These are phyloP conservation scores for Rhodosporidiobolus odoratus DNA, from an alignment of 768 basidiomycete species.

Conservation along the genomic window DNA sequence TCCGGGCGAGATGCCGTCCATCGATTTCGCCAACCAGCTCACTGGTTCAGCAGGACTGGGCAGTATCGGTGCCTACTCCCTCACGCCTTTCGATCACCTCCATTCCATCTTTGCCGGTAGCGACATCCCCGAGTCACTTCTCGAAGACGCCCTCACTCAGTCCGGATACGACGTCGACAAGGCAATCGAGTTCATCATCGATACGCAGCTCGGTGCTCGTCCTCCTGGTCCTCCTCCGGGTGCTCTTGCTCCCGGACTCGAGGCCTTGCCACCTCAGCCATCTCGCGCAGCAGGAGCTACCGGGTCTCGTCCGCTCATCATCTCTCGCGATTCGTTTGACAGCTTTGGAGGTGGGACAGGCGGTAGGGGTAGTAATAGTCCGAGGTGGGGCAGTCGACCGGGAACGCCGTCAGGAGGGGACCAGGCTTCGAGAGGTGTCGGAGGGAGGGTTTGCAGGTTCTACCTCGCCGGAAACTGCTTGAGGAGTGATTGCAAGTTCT, in stretches of 20 bases:
- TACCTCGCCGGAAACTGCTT: conserved; percentile 95
- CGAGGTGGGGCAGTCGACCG: conserved; percentile 38
- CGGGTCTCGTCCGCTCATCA: conserved; percentile 39
- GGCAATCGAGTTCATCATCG: conserved; percentile 90
- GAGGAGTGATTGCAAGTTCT: conserved; percentile 89
- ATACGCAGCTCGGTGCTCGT: conserved; percentile 52
- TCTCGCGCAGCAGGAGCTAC: conserved; percentile 12
- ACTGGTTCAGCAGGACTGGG: conserved; percentile 11
- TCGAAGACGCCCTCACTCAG: conserved; percentile 82
- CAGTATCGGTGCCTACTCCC: conserved; percentile 46
- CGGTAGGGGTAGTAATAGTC: conserved; percentile 19
- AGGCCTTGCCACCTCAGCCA: conserved; percentile 52
- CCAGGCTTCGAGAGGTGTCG: conserved; percentile 44
- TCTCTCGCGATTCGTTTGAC: conserved; percentile 42
- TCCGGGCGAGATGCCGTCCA: conserved; percentile 33
- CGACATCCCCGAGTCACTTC: conserved; percentile 76
- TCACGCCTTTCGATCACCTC: conserved; percentile 97
- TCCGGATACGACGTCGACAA: conserved; percentile 92
- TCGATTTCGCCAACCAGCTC: conserved; percentile 37
- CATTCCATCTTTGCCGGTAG: conserved; percentile 81
- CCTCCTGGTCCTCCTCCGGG: conserved; percentile 47
- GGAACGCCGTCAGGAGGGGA: conserved; percentile 38
- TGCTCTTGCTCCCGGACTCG: conserved; percentile 48
- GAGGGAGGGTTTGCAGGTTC: conserved; percentile 75
- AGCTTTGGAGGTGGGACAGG: conserved; percentile 39